phyloP scores from a whole-genome alignment of 106 monocot species.

The Dendrobium catenatum region DNA sequence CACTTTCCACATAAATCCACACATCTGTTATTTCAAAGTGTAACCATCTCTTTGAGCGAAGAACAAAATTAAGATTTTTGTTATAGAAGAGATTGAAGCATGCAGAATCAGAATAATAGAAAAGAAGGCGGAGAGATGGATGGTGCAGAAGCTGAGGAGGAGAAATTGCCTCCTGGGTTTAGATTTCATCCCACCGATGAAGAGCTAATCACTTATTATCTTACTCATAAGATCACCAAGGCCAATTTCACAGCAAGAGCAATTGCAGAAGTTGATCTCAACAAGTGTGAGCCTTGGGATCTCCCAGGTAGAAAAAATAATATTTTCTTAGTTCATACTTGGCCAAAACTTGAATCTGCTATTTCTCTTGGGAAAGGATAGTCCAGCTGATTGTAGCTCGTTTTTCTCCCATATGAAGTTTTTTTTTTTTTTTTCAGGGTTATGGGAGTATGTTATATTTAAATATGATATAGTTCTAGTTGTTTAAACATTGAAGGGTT shows the following conservation, averaged over 20 bases:
- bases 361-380: background rate
- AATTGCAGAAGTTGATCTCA: constrained; percentile 57
- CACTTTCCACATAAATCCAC: too few species aligned
- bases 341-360: background rate
- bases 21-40: too few species aligned
- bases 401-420: background rate
- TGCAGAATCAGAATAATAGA: background rate
- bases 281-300: constrained; percentile 75
- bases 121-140: constrained; percentile 6
- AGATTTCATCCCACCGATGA: constrained; percentile 66
- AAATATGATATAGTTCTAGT: background rate
- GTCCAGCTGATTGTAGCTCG: too few species aligned
- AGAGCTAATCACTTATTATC: constrained; percentile 53
- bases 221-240: constrained; percentile 33
- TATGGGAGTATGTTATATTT: background rate
- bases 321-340: background rate
- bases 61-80: too few species aligned
- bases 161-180: constrained; percentile 47
- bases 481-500: background rate
- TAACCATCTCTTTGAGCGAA: too few species aligned
- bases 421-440: background rate
- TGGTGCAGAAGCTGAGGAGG: constrained; percentile 15
- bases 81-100: background rate
- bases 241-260: constrained; percentile 36
- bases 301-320: constrained; percentile 32